Percentiles rank a stretch among this genome's conserved stretches.
Conservation (phyloP, 352 stramenopile genomes). For the Phytophthora gonapodyides region DNA sequence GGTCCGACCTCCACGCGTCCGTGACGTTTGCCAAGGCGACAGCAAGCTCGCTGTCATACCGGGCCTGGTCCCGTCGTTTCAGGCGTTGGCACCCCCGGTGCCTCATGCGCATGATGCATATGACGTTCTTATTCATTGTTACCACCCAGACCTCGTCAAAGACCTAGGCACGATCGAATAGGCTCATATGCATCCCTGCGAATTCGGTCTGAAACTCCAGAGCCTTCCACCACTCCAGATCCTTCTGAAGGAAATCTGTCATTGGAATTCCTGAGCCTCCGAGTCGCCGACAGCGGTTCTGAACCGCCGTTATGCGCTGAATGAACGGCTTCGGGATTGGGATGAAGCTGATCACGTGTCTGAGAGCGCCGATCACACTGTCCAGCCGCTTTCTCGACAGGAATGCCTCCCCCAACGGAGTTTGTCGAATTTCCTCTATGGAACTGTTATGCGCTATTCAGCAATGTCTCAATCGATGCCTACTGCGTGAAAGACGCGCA, state of each 20-base stretch:
- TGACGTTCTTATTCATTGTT: too few species aligned
- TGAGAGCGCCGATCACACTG: background rate
- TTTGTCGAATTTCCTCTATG: slow-evolving; percentile 5
- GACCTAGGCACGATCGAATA: slow-evolving; percentile 1
- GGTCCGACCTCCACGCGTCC: background rate
- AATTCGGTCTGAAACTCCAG: slow-evolving; percentile 13
- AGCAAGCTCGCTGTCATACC: background rate
- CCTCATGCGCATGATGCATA: slow-evolving; percentile 2
- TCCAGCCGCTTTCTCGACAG: slow-evolving; percentile 1
- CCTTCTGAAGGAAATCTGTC: slow-evolving; percentile 10
- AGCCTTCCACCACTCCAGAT: slow-evolving; percentile 5
- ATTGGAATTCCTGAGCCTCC: background rate
- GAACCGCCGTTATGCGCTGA: background rate
- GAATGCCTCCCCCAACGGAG: too few species aligned
- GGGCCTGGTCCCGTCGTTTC: background rate
- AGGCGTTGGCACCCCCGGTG: background rate
- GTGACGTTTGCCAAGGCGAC: background rate
- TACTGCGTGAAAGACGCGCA: background rate
- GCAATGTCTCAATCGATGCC: slow-evolving; percentile 14
- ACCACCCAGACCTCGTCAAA: slow-evolving; percentile 2
- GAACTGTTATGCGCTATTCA: background rate
- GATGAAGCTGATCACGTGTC: slow-evolving; percentile 18
- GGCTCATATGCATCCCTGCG: background rate
- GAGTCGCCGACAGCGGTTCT: background rate
- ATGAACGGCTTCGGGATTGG: slow-evolving; percentile 16